These are phyloP conservation scores for Gastrolobium villosum DNA, from an alignment of 306 rosid genomes.

Conservation along the genomic window DNA sequence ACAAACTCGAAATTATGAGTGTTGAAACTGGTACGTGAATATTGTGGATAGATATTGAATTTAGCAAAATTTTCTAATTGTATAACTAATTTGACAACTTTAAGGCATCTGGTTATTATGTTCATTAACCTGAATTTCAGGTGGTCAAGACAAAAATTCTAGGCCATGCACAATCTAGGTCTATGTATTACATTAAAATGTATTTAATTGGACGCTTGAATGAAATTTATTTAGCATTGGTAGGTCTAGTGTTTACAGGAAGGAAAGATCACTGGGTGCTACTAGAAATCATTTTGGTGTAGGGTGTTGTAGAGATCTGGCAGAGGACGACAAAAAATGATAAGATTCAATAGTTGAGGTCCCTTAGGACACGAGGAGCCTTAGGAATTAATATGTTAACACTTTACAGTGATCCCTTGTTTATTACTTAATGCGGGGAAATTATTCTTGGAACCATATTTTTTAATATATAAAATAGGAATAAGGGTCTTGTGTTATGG, in stretches of 20 bases:
- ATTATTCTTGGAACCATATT: neutral
- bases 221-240: conserved; percentile 16
- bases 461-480: conserved; percentile 22
- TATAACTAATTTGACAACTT: conserved; percentile 5
- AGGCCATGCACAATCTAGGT: neutral
- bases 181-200: conserved; percentile 6
- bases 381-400: conserved; percentile 12
- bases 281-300: conserved; percentile 10
- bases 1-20: neutral
- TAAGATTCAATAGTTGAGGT: conserved; percentile 20
- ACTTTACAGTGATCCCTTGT: neutral
- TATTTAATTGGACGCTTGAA: conserved; percentile 10
- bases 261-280: conserved; percentile 22
- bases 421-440: neutral
- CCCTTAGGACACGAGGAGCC: conserved; percentile 1
- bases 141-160: conserved; percentile 4
- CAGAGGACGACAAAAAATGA: neutral
- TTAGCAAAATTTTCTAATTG: conserved; percentile 2
- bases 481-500: neutral
- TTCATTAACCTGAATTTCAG: conserved; percentile 12
- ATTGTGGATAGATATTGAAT: conserved; percentile 21
- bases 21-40: neutral
- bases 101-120: neutral
- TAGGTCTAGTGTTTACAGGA: conserved; percentile 10
- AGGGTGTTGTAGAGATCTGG: neutral